Evolutionary conservation across 257 asterid genomes (phyloP).

Genomic region (Nicotiana tabacum): DNA sequence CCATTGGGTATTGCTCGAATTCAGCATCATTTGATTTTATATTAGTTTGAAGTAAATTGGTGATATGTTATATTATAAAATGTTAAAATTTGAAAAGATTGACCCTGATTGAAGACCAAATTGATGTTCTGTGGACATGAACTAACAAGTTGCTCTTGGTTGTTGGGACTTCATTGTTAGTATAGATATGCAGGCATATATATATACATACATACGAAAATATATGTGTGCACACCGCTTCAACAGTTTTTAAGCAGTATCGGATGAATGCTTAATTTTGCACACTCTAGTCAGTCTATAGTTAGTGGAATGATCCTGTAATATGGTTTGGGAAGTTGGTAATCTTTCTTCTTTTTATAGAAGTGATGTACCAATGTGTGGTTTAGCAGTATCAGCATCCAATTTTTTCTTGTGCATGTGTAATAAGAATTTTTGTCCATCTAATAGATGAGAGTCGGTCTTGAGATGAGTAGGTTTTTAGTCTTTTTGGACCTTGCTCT

Average conservation of each 20-base stretch:
- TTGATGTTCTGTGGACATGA: not conserved
- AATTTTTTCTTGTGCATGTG: not conserved
- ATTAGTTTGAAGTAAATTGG: not conserved
- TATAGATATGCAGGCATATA: not conserved
- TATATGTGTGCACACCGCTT: no score
- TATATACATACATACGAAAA: no score
- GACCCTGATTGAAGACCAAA: not conserved
- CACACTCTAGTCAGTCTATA: no score
- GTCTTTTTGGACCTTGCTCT: slow-evolving; percentile 6
- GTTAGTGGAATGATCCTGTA: not conserved
- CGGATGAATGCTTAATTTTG: not conserved
- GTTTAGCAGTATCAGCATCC: not conserved
- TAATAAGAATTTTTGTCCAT: not conserved
- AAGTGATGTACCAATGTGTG: not conserved
- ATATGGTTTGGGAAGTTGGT: not conserved
- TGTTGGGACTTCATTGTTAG: not conserved
- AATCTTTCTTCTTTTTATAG: no score
- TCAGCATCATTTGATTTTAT: not conserved
- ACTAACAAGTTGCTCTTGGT: not conserved
- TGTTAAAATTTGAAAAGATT: not conserved
- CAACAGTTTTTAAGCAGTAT: not conserved
- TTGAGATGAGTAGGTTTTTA: slow-evolving; percentile 8
- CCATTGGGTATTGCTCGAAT: not conserved
- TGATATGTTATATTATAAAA: not conserved
- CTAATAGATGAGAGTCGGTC: not conserved